Evolutionary conservation across 768 basidiomycete species (phyloP), one percentile per base, ranked within the genome.

Genomic region (Chalciporus chontae): DNA sequence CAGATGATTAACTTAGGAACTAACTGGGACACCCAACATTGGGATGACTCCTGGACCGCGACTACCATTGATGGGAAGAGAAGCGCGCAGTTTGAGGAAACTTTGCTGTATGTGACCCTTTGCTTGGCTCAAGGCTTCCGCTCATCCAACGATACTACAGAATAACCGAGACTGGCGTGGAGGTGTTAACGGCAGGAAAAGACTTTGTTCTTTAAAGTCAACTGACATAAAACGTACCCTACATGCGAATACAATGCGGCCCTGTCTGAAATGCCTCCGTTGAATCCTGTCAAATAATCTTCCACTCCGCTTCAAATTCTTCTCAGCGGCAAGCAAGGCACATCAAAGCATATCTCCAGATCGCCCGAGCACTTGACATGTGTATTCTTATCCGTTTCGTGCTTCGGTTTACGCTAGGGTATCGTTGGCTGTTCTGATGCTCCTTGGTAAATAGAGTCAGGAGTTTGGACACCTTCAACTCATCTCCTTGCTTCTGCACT

Each of bases 41-140:
- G 94, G 94, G 86, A 87, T 27, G 93, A 95, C 67, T 85, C 92
- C 63, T 98, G 95, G 95, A 98, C 95, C 3, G 92, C 94, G 1
- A 91, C 87, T 18, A 99, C 96, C 5, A 69, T 78, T 11, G 95
- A 97, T 69, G 95, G 94, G 19, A 88, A 87, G 66, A 75, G 79
- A 48, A 94, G 90, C 52, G 96, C 96, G 1, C 96, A 99, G 63
- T 99, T 97, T 64, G 96, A 99, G 67, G 96, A 99, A 62, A 97
- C 95, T 1, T 73, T 99, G 31, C 69, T 99, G 94, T 94, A 62
- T 60, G 92, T 79, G 34, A 43, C 18, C 14, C 43, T 14, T 48
- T 45, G n/a, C 15, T 38, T 57, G 38, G 32, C 31, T 40, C 41
- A 21, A 32, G 39, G 44, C 23, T 42, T 34, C 21, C 23, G 26